Conservation (phyloP, 192 early-diverging fungal species). For the Allomyces arbusculus region DNA sequence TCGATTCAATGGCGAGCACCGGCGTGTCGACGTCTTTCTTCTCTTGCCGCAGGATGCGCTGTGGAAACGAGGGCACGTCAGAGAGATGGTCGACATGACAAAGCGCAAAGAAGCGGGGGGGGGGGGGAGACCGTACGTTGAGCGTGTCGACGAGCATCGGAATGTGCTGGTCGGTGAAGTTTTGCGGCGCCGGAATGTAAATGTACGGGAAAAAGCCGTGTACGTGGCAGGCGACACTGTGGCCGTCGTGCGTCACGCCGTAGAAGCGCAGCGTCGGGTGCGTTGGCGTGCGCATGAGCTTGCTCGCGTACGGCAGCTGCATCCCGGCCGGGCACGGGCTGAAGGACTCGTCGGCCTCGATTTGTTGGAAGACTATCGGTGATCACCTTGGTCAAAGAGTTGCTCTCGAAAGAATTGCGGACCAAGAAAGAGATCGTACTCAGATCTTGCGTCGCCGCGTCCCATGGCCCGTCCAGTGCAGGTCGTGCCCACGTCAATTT, state of each 20-base stretch:
- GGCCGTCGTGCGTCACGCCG: slow-evolving; percentile 75
- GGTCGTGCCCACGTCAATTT: no score
- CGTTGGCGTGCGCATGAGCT: background rate
- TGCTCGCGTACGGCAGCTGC: slow-evolving; percentile 2
- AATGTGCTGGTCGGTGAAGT: slow-evolving; percentile 42
- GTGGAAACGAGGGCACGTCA: no score
- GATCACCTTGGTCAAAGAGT: no score
- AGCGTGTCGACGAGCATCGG: slow-evolving; percentile 15
- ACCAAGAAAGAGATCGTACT: no score
- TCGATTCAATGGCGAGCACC: slow-evolving; percentile 43
- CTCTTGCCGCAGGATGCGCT: slow-evolving; percentile 5
- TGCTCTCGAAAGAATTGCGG: no score
- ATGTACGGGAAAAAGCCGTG: slow-evolving; percentile 82
- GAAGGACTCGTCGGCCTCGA: slow-evolving; percentile 77
- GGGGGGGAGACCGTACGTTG: no score
- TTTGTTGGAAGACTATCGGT: slow-evolving; percentile 69
- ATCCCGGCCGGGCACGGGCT: slow-evolving; percentile 8
- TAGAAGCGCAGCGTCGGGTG: slow-evolving; percentile 53
- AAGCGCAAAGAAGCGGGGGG: no score
- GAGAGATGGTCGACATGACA: no score
- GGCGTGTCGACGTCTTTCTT: slow-evolving; percentile 16
- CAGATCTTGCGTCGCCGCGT: no score
- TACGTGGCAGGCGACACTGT: slow-evolving; percentile 78
- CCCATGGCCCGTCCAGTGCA: no score
- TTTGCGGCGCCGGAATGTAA: slow-evolving; percentile 74